Conservation (phyloP, 176 grass and related monocot species). For the Carex littledalei region DNA sequence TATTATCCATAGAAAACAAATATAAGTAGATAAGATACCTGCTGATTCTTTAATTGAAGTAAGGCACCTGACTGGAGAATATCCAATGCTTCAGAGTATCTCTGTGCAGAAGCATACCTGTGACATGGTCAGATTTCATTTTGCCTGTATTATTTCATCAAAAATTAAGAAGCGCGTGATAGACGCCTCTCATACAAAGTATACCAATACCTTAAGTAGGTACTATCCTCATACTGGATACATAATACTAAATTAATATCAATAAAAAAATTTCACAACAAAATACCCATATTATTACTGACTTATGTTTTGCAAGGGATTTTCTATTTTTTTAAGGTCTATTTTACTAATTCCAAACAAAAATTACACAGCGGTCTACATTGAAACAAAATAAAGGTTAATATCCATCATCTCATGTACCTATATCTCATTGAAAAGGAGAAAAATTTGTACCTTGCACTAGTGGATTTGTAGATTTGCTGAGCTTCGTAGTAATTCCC, state of each 20-base stretch:
- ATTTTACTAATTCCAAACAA: neutral
- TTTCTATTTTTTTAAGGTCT: neutral
- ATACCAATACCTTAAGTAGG: neutral
- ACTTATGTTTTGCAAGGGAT: neutral
- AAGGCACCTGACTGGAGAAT: conserved; percentile 79
- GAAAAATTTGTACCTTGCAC: conserved; percentile 55
- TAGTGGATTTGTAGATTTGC: conserved; percentile 88
- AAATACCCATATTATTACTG: neutral
- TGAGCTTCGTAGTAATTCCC: conserved; percentile 87
- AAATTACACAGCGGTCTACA: neutral
- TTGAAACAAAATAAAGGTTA: neutral
- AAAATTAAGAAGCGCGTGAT: neutral
- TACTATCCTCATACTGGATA: neutral
- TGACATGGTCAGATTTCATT: conserved; percentile 11
- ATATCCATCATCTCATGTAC: neutral
- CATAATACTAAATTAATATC: neutral
- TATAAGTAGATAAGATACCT: conserved; percentile 41
- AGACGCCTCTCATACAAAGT: neutral
- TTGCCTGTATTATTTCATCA: conserved; percentile 9
- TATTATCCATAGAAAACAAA: conserved; percentile 5
- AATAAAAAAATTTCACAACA: neutral
- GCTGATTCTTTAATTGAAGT: conserved; percentile 79
- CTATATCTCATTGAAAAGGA: neutral
- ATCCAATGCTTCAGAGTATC: conserved; percentile 75
- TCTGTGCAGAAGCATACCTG: conserved; percentile 76